Conservation (phyloP, 2,329 filamentous ascomycete species). For the Aspergillus sp. region DNA sequence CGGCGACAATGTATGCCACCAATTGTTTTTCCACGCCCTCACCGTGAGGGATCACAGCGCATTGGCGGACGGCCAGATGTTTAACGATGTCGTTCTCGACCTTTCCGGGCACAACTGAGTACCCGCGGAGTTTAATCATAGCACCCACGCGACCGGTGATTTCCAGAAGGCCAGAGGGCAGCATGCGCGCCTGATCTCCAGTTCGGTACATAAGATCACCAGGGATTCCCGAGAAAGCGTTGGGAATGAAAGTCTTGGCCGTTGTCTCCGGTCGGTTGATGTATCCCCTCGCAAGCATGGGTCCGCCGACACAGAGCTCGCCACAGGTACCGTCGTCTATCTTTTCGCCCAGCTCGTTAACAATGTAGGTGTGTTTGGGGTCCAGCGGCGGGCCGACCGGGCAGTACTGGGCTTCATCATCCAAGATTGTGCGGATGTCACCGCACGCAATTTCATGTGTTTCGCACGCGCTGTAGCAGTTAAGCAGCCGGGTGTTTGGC, state of each 20-base stretch:
- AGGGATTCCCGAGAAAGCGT: conserved; percentile 61
- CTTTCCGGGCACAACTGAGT: conserved; percentile 74
- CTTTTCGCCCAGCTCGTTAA: conserved; percentile 66
- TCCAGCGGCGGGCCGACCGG: conserved; percentile 72
- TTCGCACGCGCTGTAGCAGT: conserved; percentile 80
- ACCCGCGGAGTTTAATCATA: conserved; percentile 80
- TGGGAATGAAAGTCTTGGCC: conserved; percentile 66
- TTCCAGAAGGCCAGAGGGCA: conserved; percentile 68
- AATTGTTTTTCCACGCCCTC: conserved; percentile 74
- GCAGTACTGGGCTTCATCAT: conserved; percentile 65
- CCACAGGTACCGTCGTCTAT: conserved; percentile 64
- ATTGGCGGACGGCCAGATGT: conserved; percentile 68
- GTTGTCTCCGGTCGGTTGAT: conserved; percentile 78
- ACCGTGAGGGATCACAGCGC: conserved; percentile 70
- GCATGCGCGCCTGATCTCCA: conserved; percentile 67
- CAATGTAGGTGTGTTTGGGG: conserved; percentile 67
- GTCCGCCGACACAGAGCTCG: conserved; percentile 75
- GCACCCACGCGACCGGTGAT: conserved; percentile 74
- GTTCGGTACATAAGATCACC: conserved; percentile 73
- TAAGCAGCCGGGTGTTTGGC: conserved; percentile 68
- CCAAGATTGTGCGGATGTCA: conserved; percentile 68
- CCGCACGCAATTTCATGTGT: conserved; percentile 79
- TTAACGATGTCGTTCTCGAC: conserved; percentile 72
- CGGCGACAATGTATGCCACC: conserved; percentile 73
- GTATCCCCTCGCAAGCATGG: conserved; percentile 71